Evolutionary conservation across 2,329 filamentous ascomycete species (phyloP).

Genomic region (Xylaria sp.): DNA sequence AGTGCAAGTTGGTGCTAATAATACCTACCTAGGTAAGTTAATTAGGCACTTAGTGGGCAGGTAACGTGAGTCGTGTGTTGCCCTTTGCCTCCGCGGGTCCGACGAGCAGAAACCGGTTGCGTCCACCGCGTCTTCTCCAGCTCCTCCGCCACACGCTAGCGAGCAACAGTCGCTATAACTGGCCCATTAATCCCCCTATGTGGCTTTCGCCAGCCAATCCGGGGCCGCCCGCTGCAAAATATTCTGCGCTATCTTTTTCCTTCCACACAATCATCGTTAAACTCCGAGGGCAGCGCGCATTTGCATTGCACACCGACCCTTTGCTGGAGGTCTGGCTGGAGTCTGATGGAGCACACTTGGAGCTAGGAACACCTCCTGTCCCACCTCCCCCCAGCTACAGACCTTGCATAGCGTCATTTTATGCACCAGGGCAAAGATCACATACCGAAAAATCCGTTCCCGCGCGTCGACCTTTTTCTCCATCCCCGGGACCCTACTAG

Average conservation of each 20-base stretch:
- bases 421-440: constrained; percentile 31
- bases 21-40: constrained; percentile 6
- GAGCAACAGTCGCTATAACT: background rate
- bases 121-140: constrained; percentile 36
- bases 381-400: constrained; percentile 11
- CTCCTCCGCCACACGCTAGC: constrained; percentile 34
- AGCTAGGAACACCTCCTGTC: background rate
- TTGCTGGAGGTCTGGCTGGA: background rate
- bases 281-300: background rate
- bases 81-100: constrained; percentile 12
- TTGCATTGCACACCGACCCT: constrained; percentile 1
- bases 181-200: constrained; percentile 16
- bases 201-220: constrained; percentile 31
- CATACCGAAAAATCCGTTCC: constrained; percentile 30
- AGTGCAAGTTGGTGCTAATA: background rate
- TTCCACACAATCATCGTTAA: constrained; percentile 4
- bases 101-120: constrained; percentile 43
- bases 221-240: constrained; percentile 21
- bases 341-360: background rate
- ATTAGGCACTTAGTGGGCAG: background rate
- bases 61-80: background rate
- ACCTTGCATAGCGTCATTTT: constrained; percentile 41
- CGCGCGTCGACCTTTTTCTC: constrained; percentile 4
- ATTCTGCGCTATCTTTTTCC: constrained; percentile 22
- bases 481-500: background rate